These are phyloP conservation scores for Peterozyma toletana DNA, from an alignment of 805 yeast genomes.

Conservation along the genomic window DNA sequence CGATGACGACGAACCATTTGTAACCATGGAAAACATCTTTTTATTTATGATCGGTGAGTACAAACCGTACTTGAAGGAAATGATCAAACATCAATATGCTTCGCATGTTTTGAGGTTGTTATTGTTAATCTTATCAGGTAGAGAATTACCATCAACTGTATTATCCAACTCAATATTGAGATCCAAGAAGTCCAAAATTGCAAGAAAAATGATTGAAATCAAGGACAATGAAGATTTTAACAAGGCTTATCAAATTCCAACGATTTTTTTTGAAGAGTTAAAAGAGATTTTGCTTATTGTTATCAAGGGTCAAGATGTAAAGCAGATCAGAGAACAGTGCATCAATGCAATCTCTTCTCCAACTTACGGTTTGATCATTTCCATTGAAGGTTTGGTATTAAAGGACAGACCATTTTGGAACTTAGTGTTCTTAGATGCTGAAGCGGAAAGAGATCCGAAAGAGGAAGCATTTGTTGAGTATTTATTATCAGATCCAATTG, in stretches of 20 bases:
- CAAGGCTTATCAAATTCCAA: conserved; percentile 62
- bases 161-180: conserved; percentile 66
- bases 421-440: conserved; percentile 44
- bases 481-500: conserved; percentile 80
- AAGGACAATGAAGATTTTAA: conserved; percentile 70
- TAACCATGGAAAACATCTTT: conserved; percentile 61
- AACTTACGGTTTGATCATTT: conserved; percentile 69
- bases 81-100: conserved; percentile 75
- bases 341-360: conserved; percentile 83
- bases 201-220: conserved; percentile 88
- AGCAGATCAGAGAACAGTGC: conserved; percentile 60
- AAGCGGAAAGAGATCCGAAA: conserved; percentile 43
- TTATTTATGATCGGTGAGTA: conserved; percentile 60
- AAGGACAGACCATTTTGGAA: conserved; percentile 69
- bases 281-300: conserved; percentile 38
- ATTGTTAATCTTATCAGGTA: conserved; percentile 68
- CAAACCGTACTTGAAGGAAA: conserved; percentile 45
- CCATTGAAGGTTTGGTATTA: conserved; percentile 75
- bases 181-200: conserved; percentile 78
- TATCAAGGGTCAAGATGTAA: conserved; percentile 29
- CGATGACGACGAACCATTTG: conserved; percentile 29
- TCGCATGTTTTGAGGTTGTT: conserved; percentile 80
- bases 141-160: conserved; percentile 67
- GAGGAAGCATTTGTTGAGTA: conserved; percentile 82
- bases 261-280: conserved; percentile 51